These are phyloP conservation scores for Bacidia gigantensis DNA, from an alignment of 495 filamentous ascomycete species.

Conservation along the genomic window DNA sequence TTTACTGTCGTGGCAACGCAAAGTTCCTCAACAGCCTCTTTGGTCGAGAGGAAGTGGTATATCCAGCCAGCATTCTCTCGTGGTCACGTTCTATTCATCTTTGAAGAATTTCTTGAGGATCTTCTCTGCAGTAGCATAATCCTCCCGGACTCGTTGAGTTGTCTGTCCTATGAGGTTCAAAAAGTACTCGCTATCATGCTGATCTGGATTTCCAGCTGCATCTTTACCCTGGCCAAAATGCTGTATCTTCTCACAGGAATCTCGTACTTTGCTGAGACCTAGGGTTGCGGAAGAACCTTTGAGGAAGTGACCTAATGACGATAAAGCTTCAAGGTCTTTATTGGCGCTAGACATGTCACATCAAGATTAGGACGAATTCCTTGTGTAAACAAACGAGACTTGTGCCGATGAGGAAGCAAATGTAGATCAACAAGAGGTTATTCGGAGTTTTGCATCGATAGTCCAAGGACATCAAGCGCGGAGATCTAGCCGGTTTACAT, in stretches of 20 bases:
- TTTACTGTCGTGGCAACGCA: too few species aligned
- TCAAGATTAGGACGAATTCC: too few species aligned
- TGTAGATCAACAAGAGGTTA: too few species aligned
- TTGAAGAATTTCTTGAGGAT: conserved; percentile 58
- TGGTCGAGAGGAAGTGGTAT: too few species aligned
- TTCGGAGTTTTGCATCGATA: not conserved
- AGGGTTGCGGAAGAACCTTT: conserved; percentile 98
- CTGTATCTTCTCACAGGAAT: conserved; percentile 92
- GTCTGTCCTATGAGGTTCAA: conserved; percentile 56
- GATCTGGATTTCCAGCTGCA: conserved; percentile 45
- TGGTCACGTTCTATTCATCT: too few species aligned
- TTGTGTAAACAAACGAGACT: not conserved
- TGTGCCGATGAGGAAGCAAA: not conserved
- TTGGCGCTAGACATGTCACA: conserved; percentile 42
- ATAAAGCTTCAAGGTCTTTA: conserved; percentile 56
- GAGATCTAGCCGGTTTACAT: not conserved
- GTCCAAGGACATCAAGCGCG: conserved; percentile 1
- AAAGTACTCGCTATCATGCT: conserved; percentile 42
- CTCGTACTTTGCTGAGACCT: conserved; percentile 81
- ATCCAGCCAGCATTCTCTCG: too few species aligned
- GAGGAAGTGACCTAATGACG: conserved; percentile 80
- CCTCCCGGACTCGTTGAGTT: conserved; percentile 54
- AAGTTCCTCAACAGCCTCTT: too few species aligned
- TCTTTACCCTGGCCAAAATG: conserved; percentile 73
- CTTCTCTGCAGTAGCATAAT: conserved; percentile 62